These are phyloP conservation scores for Lasiodiplodia gonubiensis DNA, from an alignment of 2,329 filamentous ascomycete genomes.

Conservation along the genomic window DNA sequence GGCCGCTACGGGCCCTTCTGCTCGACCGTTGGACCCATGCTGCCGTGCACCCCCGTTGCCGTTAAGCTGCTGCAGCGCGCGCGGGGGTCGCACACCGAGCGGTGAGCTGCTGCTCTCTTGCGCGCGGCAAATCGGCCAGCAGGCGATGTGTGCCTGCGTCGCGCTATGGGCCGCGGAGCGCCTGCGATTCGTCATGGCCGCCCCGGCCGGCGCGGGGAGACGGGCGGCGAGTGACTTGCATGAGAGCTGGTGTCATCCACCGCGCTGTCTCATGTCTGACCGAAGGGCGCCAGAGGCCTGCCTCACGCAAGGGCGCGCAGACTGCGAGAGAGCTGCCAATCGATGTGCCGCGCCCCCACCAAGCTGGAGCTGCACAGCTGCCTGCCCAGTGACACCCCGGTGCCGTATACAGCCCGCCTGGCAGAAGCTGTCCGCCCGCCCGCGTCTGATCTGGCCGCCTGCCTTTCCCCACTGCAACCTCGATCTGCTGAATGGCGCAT, in stretches of 20 bases:
- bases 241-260: conserved; percentile 27
- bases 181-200: conserved; percentile 27
- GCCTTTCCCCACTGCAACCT: conserved; percentile 28
- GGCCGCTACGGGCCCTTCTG: conserved; percentile 22
- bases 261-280: conserved; percentile 29
- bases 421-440: conserved; percentile 24
- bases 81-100: conserved; percentile 22
- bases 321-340: conserved; percentile 28
- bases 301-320: conserved; percentile 24
- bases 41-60: conserved; percentile 18
- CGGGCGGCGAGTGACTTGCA: conserved; percentile 26
- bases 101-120: conserved; percentile 10
- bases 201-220: conserved; percentile 22
- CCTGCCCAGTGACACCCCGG: conserved; percentile 26
- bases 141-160: conserved; percentile 19
- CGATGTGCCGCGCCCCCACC: conserved; percentile 28
- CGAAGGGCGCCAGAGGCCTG: conserved; percentile 22
- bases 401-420: conserved; percentile 29
- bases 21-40: conserved; percentile 26
- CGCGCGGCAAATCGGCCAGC: conserved; percentile 2
- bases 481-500: conserved; percentile 28
- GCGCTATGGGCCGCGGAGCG: conserved; percentile 14
- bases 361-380: conserved; percentile 14
- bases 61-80: conserved; percentile 19
- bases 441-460: conserved; percentile 27